These are phyloP conservation scores for Scheffersomyces stipitis DNA, from an alignment of 805 yeast species.

Conservation along the genomic window DNA sequence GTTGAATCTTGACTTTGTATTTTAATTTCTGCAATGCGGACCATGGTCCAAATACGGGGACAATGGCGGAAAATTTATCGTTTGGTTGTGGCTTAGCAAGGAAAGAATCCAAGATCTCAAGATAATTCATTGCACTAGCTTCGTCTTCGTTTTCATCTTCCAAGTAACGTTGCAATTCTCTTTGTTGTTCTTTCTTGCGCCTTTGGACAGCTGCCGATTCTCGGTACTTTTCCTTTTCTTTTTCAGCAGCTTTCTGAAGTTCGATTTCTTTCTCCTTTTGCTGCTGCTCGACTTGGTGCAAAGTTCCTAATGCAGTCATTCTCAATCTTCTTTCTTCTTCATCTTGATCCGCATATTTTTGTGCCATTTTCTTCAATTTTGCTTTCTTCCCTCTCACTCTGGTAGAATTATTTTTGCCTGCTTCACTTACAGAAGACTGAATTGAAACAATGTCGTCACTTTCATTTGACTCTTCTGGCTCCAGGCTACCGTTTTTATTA, in stretches of 20 bases:
- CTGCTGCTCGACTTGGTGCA: slow-evolving; percentile 52
- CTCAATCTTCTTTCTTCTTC: slow-evolving; percentile 77
- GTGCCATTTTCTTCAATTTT: slow-evolving; percentile 76
- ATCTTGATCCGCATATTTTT: slow-evolving; percentile 88
- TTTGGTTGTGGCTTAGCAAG: slow-evolving; percentile 43
- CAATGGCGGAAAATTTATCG: slow-evolving; percentile 60
- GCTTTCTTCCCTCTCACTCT: slow-evolving; percentile 81
- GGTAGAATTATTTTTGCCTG: slow-evolving; percentile 22
- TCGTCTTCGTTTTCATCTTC: slow-evolving; percentile 33
- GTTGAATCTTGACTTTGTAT: slow-evolving; percentile 80
- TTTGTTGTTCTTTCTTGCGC: slow-evolving; percentile 45
- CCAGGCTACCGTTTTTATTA: no score
- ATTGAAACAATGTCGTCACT: slow-evolving; percentile 14
- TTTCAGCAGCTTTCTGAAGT: slow-evolving; percentile 18
- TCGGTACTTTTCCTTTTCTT: slow-evolving; percentile 26
- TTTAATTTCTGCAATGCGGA: slow-evolving; percentile 67
- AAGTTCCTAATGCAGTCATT: slow-evolving; percentile 81
- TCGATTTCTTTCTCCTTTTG: slow-evolving; percentile 19
- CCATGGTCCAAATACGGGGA: slow-evolving; percentile 96
- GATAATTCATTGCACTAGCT: slow-evolving; percentile 28
- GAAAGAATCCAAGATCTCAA: slow-evolving; percentile 46
- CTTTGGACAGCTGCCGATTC: slow-evolving; percentile 40
- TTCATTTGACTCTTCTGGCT: neutral
- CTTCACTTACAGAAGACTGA: slow-evolving; percentile 1
- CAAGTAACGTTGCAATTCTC: slow-evolving; percentile 45